Evolutionary conservation across 352 stramenopile genomes (phyloP), one percentile per base, ranked within the genome.

Genomic region (Hyaloperonospora arabidopsidis): DNA sequence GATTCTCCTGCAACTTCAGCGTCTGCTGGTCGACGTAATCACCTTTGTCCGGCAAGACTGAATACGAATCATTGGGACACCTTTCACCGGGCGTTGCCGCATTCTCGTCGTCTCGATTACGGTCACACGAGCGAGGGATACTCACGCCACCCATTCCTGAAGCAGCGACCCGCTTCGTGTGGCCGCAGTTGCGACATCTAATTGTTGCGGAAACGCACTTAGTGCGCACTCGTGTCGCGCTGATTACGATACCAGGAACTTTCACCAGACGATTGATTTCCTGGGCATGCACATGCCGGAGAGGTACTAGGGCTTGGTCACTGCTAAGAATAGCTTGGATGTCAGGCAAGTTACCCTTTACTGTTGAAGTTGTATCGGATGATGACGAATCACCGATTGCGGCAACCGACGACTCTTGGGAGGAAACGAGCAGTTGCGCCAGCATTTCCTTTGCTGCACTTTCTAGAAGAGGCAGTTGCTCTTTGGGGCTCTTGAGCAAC

Each of bases 11-110:
- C 35, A 99, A 74, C 75, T 99, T 99, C 23, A 98, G 72, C n/a
- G 94, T 98, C 78, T 99, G 97, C 59, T 97, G 92, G 71, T 99
- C 96, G 0, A 98, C 89, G 65, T 98, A 99, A 8, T 89, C 74
- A 40, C 81, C 79, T 47, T 96, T 78, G 64, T 99, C 96, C 0
- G 96, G 91, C 19, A 98, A 57, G 2, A 99, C 86, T 4, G 91
- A 72, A 68, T 98, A 99, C 21, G 94, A 96, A 53, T 97, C 87
- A 45, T 84, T 78, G 1, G 83, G 79, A 61, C 87, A 95, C 13
- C 62, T 28, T 15, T 89, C 77, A 18, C 77, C 70, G 1, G 60
- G 44, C 1, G 63, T 47, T 0, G 61, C 46, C 3, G 46, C 57
- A 10, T 64, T 54, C 8, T 83, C 70, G 15, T 86, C 72, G 17